Base-by-base conservation (phyloP, 1,139 yeast genomes). In the Scheffersomyces stambukii region DNA sequence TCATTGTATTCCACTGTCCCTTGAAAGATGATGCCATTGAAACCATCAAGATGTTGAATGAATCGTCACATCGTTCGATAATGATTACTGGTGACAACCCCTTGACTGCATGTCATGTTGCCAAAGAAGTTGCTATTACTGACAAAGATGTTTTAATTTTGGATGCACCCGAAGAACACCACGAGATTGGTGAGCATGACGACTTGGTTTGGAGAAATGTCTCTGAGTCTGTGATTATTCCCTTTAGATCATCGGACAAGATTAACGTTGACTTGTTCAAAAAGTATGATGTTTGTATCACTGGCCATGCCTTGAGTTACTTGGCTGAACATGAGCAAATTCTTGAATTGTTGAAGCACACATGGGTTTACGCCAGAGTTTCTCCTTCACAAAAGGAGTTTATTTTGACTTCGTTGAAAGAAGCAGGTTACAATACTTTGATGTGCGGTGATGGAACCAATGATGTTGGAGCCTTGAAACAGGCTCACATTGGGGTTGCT, bases 381-480 rank as follows among this genome's bases (percentile, higher is more conserved):
- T 91, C 98, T 6, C 98, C 99, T 26, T 54, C 81, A 19, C 98
- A 91, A 65, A 93, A 91, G 63, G 98, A 91, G 62, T 86, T 81
- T 43, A 79, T 91, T 46, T 69, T 93, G 50, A 82, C 81, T 40
- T 75, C 86, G 24, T 74, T 86, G 54, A 91, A 91, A 57, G 81
- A 78, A 36, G 76, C 88, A 53, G 97, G 96, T 19, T 91, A 89
- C 60, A 82, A 76, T 50, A 91, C 98, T 19, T 73, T 93, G 47
- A 91, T 91, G 99, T 91, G 98, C 64, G 99, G 99, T 69, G 99
- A 91, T 62, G 99, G 99, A 62, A 91, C 99, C 19, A 91, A 91
- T 55, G 99, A 91, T 68, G 98, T 91, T 33, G 99, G 99, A 58
- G 99, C 99, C 31, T 75, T 91, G 61, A 93, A 91, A 58, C 97